Base-by-base conservation (phyloP, 306 rosid genomes). In the Vigna radiata region DNA sequence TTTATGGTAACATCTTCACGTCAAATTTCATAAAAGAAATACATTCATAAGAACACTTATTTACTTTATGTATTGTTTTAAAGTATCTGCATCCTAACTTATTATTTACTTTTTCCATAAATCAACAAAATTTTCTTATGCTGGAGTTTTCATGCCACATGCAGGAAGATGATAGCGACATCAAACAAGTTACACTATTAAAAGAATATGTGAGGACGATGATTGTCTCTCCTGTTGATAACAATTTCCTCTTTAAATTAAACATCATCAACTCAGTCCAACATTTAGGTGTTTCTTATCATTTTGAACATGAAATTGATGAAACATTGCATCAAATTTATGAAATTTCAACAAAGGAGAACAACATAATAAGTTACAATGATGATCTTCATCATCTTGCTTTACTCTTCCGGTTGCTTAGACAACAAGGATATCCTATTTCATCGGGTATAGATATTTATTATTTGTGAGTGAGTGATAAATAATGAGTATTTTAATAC, bases 321-420 rank as follows among this genome's bases (percentile, higher is more conserved):
- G 8, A 62, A 33, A 33, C 76, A 13, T 37, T 88, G 18, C 31
- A 62, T 6, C 59, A 68, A 58, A 53, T 16, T 44, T 67, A 67
- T 3, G 7, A 10, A 0, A 19, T 18, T 6, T 67, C 72, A 44
- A 44, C 72, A 2, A 67, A 19, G 15, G 55, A 44, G 3, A 44
- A 44, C 6, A 67, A 43, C 18, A 67, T 67, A 17, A 21, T 13
- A 6, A 13, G 6, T 67, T 8, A 5, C 7, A n/a, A 44, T 21
- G 13, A 67, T 21, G 72, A 85, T 44, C 82, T 88, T 15, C 52
- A 60, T 23, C 16, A 9, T 25, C 62, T 55, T 48, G 79, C 90
- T 56, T 81, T 88, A 16, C 68, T 66, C 15, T 88, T 88, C 56
- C 79, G 90, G 6, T 13, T 88, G 47, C 41, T 88, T 9, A 77